phyloP scores from a whole-genome alignment of 2,329 filamentous ascomycete genomes.

The Claviceps africana region DNA sequence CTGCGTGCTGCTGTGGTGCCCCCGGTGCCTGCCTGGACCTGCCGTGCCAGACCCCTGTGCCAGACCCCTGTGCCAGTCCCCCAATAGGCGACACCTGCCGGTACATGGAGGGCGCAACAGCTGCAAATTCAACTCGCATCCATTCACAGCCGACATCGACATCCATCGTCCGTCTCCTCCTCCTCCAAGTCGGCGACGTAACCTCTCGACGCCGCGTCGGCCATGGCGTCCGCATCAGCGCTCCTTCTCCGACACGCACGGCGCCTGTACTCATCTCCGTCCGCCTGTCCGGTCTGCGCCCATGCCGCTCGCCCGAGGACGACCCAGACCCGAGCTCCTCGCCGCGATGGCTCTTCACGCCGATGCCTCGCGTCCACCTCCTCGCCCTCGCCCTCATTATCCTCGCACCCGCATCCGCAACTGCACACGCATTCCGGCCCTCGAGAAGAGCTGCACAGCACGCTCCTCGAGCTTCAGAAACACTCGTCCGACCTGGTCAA shows the following conservation, averaged over 20 bases:
- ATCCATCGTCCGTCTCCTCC: not conserved
- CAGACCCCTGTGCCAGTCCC: no score
- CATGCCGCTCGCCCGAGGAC: constrained; percentile 11
- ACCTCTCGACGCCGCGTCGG: constrained; percentile 4
- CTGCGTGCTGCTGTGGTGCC: no score
- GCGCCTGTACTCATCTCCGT: constrained; percentile 8
- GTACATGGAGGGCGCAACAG: no score
- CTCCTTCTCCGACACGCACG: constrained; percentile 11
- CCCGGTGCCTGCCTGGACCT: no score
- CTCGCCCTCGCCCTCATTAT: no score
- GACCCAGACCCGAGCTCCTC: constrained; percentile 8
- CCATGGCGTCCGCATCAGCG: constrained; percentile 19
- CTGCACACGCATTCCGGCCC: constrained; percentile 16
- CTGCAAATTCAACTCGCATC: no score
- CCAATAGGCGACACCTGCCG: no score
- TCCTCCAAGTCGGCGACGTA: not conserved
- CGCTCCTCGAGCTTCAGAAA: constrained; percentile 46
- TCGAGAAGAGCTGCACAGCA: constrained; percentile 41
- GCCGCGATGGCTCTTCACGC: constrained; percentile 10
- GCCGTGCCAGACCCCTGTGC: no score
- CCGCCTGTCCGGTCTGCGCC: constrained; percentile 21
- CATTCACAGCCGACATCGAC: no score
- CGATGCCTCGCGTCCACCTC: constrained; percentile 17
- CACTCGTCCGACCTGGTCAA: constrained; percentile 49
- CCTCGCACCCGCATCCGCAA: no score